Conservation (phyloP, 2,329 filamentous ascomycete species). For the Colletotrichum shisoi region DNA sequence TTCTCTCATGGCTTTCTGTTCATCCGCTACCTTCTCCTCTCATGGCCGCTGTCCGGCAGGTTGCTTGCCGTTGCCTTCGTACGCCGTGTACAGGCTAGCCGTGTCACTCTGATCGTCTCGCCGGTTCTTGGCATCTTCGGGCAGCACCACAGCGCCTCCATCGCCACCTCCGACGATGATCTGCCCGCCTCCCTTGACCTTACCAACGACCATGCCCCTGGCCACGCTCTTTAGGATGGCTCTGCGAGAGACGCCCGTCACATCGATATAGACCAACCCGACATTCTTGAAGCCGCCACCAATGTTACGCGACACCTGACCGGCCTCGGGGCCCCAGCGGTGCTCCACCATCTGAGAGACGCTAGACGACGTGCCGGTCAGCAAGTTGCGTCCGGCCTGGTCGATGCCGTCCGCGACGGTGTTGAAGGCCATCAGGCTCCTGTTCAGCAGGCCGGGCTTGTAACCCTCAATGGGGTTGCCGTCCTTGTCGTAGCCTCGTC, state of each 20-base stretch:
- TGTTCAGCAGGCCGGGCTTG: constrained; percentile 93
- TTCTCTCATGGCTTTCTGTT: background rate
- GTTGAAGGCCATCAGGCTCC: constrained; percentile 94
- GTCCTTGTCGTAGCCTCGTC: constrained; percentile 72
- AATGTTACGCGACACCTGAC: constrained; percentile 75
- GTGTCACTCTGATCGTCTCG: constrained; percentile 40
- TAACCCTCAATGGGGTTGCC: constrained; percentile 71
- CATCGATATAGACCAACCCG: constrained; percentile 95
- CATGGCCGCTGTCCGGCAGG: constrained; percentile 38
- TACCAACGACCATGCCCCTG: constrained; percentile 92
- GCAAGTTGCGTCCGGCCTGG: constrained; percentile 79
- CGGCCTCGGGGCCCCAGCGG: constrained; percentile 85
- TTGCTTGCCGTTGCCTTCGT: constrained; percentile 48
- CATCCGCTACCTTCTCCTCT: background rate
- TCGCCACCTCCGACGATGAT: constrained; percentile 75
- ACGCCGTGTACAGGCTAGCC: constrained; percentile 44
- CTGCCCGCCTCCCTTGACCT: constrained; percentile 76
- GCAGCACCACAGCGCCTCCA: constrained; percentile 43
- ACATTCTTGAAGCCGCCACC: constrained; percentile 94
- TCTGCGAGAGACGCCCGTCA: constrained; percentile 86
- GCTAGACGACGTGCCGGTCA: constrained; percentile 77
- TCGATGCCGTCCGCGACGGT: constrained; percentile 95
- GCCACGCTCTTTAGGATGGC: constrained; percentile 94
- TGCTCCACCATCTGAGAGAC: constrained; percentile 88
- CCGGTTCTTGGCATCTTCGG: constrained; percentile 41